Base-by-base conservation (phyloP, 2,329 filamentous ascomycete genomes). In the Hypoxylon sp. region DNA sequence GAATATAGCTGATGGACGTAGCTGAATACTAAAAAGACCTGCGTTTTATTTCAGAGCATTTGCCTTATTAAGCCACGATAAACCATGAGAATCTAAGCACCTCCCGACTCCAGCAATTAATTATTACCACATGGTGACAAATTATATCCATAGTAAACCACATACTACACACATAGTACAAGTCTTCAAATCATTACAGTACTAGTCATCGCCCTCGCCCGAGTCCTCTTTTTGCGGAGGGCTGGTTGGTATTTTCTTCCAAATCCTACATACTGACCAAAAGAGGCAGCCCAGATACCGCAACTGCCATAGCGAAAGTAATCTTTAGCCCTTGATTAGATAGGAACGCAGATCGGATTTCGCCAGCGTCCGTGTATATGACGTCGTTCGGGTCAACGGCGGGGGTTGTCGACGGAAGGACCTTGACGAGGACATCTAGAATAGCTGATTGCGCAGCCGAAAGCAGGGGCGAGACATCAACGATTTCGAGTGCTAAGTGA, bases 271-370 rank as follows among this genome's bases (percentile, higher is more conserved):
- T 3, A 26, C 26, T 33, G 11, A 17, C 9, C n/a, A 51, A 14
- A 22, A 55, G 42, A 17, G 33, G 24, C 4, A 44, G 8, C 10
- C 42, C 44, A n/a, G 6, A 33, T 1, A 50, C 2, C 1, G 22
- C 52, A 17, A 56, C 24, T 0, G 17, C 14, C 6, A 56, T 14
- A 6, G 59, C 44, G 8, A 55, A 51, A 14, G n/a, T 5, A 6
- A 24, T 46, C n/a, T 44, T 56, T 5, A 63, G 17, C 1, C 86
- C 86, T 56, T 85, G 81, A 11, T 85, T 75, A 0, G 78, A 61
- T 0, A 83, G 74, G 60, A 92, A 86, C 1, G 78, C 78, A 64
- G 85, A 83, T 35, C 51, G 44, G 6, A 92, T 78, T 63, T 86
- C 81, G 0, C 88, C 88, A 0, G 83, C 82, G 10, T 83, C 84